These are phyloP conservation scores for Microcera coccophila DNA, from an alignment of 2,329 filamentous ascomycete genomes.

Conservation along the genomic window DNA sequence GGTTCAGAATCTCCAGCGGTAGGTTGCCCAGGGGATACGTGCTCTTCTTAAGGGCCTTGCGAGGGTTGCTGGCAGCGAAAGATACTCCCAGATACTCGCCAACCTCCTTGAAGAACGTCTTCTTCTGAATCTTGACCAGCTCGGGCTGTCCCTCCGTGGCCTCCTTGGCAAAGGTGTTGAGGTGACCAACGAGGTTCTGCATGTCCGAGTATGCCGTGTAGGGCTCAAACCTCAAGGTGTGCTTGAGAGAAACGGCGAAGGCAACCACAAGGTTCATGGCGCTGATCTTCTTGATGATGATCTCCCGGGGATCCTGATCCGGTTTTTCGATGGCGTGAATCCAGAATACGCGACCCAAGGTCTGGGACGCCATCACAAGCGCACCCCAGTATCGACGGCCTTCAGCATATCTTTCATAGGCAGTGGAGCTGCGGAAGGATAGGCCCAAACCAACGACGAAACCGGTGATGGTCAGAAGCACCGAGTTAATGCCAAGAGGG, in stretches of 20 bases:
- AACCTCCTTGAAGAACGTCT: conserved; percentile 56
- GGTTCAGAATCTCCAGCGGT: conserved; percentile 75
- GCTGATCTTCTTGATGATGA: conserved; percentile 67
- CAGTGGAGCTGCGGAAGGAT: conserved; percentile 72
- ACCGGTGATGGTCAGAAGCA: conserved; percentile 70
- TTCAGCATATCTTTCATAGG: conserved; percentile 69
- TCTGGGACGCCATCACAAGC: conserved; percentile 58
- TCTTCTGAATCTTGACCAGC: conserved; percentile 36
- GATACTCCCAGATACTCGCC: conserved; percentile 74
- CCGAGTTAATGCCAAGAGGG: conserved; percentile 32
- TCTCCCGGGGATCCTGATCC: conserved; percentile 53
- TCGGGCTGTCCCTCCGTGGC: conserved; percentile 42
- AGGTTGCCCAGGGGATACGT: conserved; percentile 73
- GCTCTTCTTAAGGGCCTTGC: conserved; percentile 70
- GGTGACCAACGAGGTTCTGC: conserved; percentile 62
- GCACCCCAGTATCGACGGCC: conserved; percentile 61
- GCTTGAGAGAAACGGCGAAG: conserved; percentile 74
- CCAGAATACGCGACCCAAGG: conserved; percentile 78
- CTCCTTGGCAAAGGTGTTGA: conserved; percentile 68
- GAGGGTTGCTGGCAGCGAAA: conserved; percentile 73
- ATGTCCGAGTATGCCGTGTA: conserved; percentile 75
- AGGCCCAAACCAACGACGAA: conserved; percentile 77
- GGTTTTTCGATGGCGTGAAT: conserved; percentile 62
- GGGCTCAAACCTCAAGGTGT: conserved; percentile 79
- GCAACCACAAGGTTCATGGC: conserved; percentile 75